A percentile compares a stretch with the other conserved stretches of the same genome.
Evolutionary conservation across 176 grass and related monocot species (phyloP).

Genomic region (Ensete ventricosum): DNA sequence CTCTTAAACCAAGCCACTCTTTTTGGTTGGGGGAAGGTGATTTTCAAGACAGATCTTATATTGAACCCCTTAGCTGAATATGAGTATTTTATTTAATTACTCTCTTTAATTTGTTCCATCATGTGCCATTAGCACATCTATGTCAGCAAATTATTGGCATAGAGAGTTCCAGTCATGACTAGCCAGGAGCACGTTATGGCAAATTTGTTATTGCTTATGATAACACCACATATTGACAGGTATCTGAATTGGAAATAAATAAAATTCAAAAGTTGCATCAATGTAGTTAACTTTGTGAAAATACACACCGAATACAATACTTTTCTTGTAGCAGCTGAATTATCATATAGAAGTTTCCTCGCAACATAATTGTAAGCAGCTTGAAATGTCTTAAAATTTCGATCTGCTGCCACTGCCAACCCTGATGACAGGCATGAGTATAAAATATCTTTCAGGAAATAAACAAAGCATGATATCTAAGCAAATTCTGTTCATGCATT

Average conservation of each 20-base stretch:
- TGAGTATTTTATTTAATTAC: no score
- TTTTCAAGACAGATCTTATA: no score
- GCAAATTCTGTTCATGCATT: neutral
- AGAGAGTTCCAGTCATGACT: no score
- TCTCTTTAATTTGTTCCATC: no score
- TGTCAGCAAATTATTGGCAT: no score
- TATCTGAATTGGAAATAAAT: neutral
- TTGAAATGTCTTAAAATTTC: slow-evolving; percentile 71
- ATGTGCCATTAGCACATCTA: no score
- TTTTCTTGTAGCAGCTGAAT: slow-evolving; percentile 57
- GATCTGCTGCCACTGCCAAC: slow-evolving; percentile 42
- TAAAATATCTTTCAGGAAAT: neutral
- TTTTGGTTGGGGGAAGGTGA: no score
- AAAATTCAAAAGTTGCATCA: neutral
- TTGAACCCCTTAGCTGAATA: no score
- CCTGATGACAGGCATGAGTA: slow-evolving; percentile 26
- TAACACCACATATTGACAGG: no score
- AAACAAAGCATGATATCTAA: neutral
- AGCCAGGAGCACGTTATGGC: no score
- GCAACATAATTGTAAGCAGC: slow-evolving; percentile 68
- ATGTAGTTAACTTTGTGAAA: neutral
- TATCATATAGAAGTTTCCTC: slow-evolving; percentile 52
- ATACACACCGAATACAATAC: slow-evolving; percentile 50
- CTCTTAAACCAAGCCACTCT: no score
- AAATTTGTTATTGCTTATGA: no score